These are phyloP conservation scores for Fraxinus cuspidata DNA, from an alignment of 257 asterid genomes.

Conservation along the genomic window DNA sequence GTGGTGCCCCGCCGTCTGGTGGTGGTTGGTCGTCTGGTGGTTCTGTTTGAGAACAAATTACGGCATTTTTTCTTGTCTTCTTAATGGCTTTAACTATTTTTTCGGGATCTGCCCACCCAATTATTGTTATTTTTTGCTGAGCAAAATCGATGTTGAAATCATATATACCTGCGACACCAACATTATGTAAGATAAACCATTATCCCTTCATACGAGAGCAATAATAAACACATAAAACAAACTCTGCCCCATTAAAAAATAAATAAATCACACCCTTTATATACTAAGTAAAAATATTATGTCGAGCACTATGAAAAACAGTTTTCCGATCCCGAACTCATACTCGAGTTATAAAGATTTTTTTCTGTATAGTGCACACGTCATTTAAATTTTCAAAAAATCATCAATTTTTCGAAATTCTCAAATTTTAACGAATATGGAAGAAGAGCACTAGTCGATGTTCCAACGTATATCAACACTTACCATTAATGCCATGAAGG, in stretches of 20 bases:
- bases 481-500: constrained; percentile 65
- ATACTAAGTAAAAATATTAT: neutral
- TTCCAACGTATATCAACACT: constrained; percentile 6
- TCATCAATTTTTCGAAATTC: too few species aligned
- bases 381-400: too few species aligned
- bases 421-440: too few species aligned
- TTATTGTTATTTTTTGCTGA: constrained; percentile 67
- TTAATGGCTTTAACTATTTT: constrained; percentile 74
- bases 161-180: constrained; percentile 49
- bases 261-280: neutral
- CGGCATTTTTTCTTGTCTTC: constrained; percentile 71
- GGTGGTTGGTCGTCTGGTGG: constrained; percentile 41
- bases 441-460: neutral
- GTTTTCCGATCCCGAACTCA: too few species aligned
- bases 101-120: constrained; percentile 83
- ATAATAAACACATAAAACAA: neutral
- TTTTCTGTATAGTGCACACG: too few species aligned
- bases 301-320: neutral
- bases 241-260: too few species aligned
- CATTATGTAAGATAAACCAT: neutral
- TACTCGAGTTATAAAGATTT: too few species aligned
- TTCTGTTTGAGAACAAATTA: constrained; percentile 67
- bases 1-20: constrained; percentile 40
- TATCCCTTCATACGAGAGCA: neutral
- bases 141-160: constrained; percentile 73